These are phyloP conservation scores for Didymella glomerata DNA, from an alignment of 2,329 filamentous ascomycete species.

Conservation along the genomic window DNA sequence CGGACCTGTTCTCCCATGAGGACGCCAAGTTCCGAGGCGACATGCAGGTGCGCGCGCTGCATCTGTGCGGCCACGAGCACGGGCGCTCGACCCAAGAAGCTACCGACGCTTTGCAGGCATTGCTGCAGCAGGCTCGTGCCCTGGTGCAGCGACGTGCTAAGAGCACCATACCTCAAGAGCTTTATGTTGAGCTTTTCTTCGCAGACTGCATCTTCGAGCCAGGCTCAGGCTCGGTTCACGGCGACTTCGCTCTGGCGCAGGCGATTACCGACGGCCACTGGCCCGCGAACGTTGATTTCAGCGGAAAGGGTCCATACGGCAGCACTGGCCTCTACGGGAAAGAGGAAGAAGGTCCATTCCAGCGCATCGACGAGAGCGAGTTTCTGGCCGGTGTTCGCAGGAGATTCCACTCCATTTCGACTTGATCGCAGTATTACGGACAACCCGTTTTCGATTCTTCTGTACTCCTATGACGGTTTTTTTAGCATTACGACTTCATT, in stretches of 20 bases:
- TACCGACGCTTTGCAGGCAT: slow-evolving; percentile 49
- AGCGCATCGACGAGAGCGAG: slow-evolving; percentile 51
- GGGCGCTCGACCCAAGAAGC: slow-evolving; percentile 48
- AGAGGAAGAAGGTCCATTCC: slow-evolving; percentile 54
- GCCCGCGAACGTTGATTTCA: slow-evolving; percentile 49
- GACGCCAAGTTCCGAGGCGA: slow-evolving; percentile 58
- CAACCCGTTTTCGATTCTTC: slow-evolving; percentile 31
- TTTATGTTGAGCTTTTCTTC: slow-evolving; percentile 61
- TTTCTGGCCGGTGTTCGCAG: slow-evolving; percentile 50
- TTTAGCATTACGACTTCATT: slow-evolving; percentile 32
- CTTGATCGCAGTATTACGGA: slow-evolving; percentile 39
- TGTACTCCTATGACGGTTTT: slow-evolving; percentile 31
- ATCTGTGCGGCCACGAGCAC: slow-evolving; percentile 55
- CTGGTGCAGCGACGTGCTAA: slow-evolving; percentile 53
- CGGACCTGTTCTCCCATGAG: slow-evolving; percentile 56
- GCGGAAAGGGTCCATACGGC: slow-evolving; percentile 60
- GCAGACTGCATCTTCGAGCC: slow-evolving; percentile 62
- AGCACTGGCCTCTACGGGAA: slow-evolving; percentile 61
- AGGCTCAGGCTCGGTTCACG: slow-evolving; percentile 56
- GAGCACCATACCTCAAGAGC: slow-evolving; percentile 48
- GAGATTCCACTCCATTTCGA: slow-evolving; percentile 48
- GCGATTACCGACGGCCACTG: slow-evolving; percentile 53
- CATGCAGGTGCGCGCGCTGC: slow-evolving; percentile 59
- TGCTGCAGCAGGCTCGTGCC: slow-evolving; percentile 53
- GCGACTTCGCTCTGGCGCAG: slow-evolving; percentile 58